Base-by-base conservation (phyloP, 1,139 yeast species). In the Suhomyces wounanorum region DNA sequence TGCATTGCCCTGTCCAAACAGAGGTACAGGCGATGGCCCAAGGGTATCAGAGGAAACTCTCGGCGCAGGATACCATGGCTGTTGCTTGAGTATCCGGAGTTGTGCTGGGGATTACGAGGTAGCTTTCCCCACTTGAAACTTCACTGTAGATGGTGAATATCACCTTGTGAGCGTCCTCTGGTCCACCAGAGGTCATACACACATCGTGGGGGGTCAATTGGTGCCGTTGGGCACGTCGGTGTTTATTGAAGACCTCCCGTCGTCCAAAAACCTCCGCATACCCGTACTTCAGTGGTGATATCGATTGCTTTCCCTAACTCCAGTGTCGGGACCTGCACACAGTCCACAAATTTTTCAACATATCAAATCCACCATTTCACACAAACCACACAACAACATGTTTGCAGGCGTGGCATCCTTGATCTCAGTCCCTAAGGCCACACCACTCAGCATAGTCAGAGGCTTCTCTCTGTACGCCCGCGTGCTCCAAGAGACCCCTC, bases 401-500 rank as follows among this genome's bases (percentile, higher is more conserved):
- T 46, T 50, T 35, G 48, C 43, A 33, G 52, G 49, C 25, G 45
- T 50, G 35, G 42, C 47, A 28, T 40, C 50, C n/a, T 14, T 45
- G 17, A 10, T 50, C 18, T 31, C 50, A 21, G 41, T 31, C 38
- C 17, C 41, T 40, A 40, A 40, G 37, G 40, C 44, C 33, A 23
- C 52, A 14, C 48, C 52, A 16, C 8, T 41, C 33, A 23, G 36
- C 41, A 33, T 44, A 16, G 42, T 41, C 21, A 46, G 52, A 38
- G 44, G 43, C 9, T 47, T 50, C 31, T 36, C 46, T 43, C 47
- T 40, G 42, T 35, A 41, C 30, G 14, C 48, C 33, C 39, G 38
- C 14, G 48, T 33, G 43, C 42, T 31, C 51, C 58, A 39, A 50
- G 56, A 53, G 53, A 46, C 54, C 44, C 59, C 43, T 42, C 48